phyloP scores from a whole-genome alignment of 371 early-diverging fungal genomes.

The Massospora cicadina region DNA sequence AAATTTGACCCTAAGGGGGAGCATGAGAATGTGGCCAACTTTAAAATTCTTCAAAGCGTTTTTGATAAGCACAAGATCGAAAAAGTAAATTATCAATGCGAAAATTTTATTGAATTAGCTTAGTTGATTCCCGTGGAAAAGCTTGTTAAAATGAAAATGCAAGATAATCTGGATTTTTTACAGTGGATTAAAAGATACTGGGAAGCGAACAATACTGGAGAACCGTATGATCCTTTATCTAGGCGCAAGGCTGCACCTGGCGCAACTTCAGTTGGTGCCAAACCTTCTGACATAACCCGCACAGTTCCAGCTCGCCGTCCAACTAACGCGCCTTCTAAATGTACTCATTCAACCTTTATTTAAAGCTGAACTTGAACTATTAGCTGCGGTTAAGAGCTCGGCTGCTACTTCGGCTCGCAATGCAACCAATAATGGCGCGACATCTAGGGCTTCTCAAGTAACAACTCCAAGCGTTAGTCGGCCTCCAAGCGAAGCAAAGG shows the following conservation, averaged over 20 bases:
- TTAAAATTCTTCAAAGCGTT: constrained; percentile 50
- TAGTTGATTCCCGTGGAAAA: constrained; percentile 67
- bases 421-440: background rate
- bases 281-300: constrained; percentile 12
- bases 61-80: constrained; percentile 45
- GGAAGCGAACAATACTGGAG: constrained; percentile 68
- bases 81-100: constrained; percentile 18
- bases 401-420: background rate
- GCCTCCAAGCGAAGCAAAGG: background rate
- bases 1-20: constrained; percentile 64
- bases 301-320: constrained; percentile 11
- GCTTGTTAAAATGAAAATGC: constrained; percentile 81
- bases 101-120: background rate
- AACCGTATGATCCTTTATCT: constrained; percentile 60
- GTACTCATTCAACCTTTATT: background rate
- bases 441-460: background rate
- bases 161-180: constrained; percentile 91
- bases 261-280: constrained; percentile 13
- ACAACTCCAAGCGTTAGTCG: background rate
- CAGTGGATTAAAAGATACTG: constrained; percentile 85
- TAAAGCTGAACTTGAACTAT: background rate
- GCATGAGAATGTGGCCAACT: constrained; percentile 65
- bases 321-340: background rate
- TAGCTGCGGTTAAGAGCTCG: background rate
- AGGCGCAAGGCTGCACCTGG: constrained; percentile 38